Evolutionary conservation across 768 basidiomycete genomes (phyloP).

Genomic region (Pleurotus citrinopileatus): DNA sequence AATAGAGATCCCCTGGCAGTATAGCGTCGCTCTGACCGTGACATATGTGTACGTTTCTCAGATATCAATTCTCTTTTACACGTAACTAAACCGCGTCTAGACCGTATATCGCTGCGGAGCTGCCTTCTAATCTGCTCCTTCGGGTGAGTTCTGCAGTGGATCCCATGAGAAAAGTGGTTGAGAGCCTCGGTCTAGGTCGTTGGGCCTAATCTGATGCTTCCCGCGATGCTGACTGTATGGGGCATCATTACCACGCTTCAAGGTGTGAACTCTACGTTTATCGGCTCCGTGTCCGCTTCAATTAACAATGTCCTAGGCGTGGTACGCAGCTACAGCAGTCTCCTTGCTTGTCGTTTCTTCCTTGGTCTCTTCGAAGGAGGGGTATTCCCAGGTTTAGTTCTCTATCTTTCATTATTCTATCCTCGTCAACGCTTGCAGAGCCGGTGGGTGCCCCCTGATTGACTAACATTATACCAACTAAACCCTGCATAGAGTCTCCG

Average conservation of each 20-base stretch:
- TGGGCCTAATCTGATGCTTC: conserved; percentile 55
- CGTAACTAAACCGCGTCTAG: not conserved
- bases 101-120: conserved; percentile 56
- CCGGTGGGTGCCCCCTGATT: not conserved
- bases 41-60: conserved; percentile 25
- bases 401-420: conserved; percentile 57
- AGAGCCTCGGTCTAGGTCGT: conserved; percentile 30
- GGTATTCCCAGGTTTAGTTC: conserved; percentile 55
- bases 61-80: not conserved
- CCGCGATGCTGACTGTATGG: conserved; percentile 63
- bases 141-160: conserved; percentile 30
- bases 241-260: conserved; percentile 62
- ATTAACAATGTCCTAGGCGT: conserved; percentile 32
- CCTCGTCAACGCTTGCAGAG: conserved; percentile 48
- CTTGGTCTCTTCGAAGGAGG: conserved; percentile 52
- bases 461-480: not conserved
- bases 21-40: conserved; percentile 47
- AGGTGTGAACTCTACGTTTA: conserved; percentile 29
- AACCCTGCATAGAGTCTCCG: conserved; percentile 33
- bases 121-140: conserved; percentile 60
- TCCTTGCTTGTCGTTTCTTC: conserved; percentile 49
- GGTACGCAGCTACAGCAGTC: conserved; percentile 38
- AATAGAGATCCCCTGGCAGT: conserved; percentile 17
- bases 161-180: too few relatives aligned
- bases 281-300: not conserved